Conservation (phyloP, 352 stramenopile species). For the Globisporangium spinosum region DNA sequence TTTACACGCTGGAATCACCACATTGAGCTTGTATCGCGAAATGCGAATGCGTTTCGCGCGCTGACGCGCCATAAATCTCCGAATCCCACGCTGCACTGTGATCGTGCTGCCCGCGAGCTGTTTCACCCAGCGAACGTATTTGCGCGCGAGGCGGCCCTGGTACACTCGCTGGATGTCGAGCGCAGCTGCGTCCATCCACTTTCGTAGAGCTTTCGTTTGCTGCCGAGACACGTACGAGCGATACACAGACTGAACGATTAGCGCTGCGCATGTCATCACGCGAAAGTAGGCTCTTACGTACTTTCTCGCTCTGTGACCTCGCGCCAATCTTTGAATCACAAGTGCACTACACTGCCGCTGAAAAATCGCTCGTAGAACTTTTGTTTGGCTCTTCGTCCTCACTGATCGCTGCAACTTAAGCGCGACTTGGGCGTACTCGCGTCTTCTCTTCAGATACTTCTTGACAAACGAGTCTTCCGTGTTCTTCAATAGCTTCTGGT, state of each 20-base stretch:
- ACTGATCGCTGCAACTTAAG: slow-evolving; percentile 52
- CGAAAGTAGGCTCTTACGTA: slow-evolving; percentile 47
- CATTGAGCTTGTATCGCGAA: slow-evolving; percentile 35
- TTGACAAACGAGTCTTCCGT: slow-evolving; percentile 46
- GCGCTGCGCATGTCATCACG: slow-evolving; percentile 45
- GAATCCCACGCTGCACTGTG: slow-evolving; percentile 42
- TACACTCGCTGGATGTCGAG: slow-evolving; percentile 52
- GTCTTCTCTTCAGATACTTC: slow-evolving; percentile 58
- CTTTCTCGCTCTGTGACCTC: slow-evolving; percentile 42
- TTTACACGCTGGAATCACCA: slow-evolving; percentile 41
- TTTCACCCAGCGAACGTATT: slow-evolving; percentile 38
- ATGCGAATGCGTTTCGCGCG: slow-evolving; percentile 38
- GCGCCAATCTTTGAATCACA: slow-evolving; percentile 57
- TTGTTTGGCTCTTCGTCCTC: slow-evolving; percentile 44
- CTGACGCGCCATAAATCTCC: slow-evolving; percentile 55
- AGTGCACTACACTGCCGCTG: slow-evolving; percentile 40
- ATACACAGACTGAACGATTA: slow-evolving; percentile 70
- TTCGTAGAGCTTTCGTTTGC: slow-evolving; percentile 29
- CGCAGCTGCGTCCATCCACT: slow-evolving; percentile 26
- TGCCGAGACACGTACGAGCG: slow-evolving; percentile 45
- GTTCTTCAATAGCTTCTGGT: slow-evolving; percentile 54
- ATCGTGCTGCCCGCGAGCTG: slow-evolving; percentile 43
- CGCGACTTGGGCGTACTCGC: slow-evolving; percentile 38
- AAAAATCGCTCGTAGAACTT: slow-evolving; percentile 40
- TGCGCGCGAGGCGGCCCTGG: slow-evolving; percentile 40